Conservation (phyloP, 768 basidiomycete species). For the Calocybe gangraenosa region DNA sequence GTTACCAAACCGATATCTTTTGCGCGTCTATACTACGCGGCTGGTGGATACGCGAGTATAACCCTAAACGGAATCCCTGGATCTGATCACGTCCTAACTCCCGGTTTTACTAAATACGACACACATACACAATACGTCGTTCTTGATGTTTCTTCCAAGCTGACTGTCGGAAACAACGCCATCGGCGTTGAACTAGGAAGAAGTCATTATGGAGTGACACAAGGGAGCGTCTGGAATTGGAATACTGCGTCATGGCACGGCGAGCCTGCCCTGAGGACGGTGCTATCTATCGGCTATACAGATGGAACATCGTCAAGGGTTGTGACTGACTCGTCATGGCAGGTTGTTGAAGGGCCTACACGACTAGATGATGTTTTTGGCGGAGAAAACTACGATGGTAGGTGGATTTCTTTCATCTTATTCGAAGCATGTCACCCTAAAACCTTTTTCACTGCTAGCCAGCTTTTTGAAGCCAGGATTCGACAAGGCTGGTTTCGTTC, state of each 20-base stretch:
- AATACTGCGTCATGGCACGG: constrained; percentile 25
- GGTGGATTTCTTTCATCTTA: background rate
- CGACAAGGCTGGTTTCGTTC: constrained; percentile 17
- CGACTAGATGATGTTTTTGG: constrained; percentile 26
- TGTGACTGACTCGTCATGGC: constrained; percentile 19
- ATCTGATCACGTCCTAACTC: constrained; percentile 23
- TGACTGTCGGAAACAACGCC: constrained; percentile 17
- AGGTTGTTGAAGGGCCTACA: constrained; percentile 23
- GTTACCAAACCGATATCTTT: constrained; percentile 18
- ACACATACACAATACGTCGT: constrained; percentile 22
- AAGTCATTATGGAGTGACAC: constrained; percentile 25
- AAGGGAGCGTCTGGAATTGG: constrained; percentile 29
- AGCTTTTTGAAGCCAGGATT: constrained; percentile 20
- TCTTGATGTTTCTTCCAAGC: constrained; percentile 20
- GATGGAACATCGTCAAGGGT: constrained; percentile 21
- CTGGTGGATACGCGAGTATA: constrained; percentile 26
- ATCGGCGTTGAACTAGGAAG: constrained; percentile 23
- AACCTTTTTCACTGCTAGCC: constrained; percentile 10
- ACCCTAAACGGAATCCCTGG: constrained; percentile 23
- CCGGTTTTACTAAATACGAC: constrained; percentile 28
- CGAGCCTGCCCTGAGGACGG: constrained; percentile 21
- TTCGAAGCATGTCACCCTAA: background rate
- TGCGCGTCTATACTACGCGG: constrained; percentile 25
- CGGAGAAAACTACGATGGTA: constrained; percentile 27
- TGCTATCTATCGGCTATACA: constrained; percentile 22